phyloP scores from a whole-genome alignment of 164 flowering plant species.

The Liquidambar formosana region DNA sequence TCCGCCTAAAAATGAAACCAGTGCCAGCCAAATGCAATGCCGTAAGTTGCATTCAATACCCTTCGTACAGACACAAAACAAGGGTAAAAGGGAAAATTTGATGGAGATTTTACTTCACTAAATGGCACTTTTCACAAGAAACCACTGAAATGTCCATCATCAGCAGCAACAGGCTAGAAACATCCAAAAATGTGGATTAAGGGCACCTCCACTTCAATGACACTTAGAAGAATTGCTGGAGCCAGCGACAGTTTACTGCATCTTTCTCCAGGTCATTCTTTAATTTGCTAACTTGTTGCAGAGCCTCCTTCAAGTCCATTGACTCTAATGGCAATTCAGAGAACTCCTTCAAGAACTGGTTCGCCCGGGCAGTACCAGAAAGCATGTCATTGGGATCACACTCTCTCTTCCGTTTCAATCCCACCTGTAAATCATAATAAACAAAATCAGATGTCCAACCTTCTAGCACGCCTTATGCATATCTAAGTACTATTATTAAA shows the following conservation, averaged over 20 bases:
- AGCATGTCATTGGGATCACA: constrained; percentile 61
- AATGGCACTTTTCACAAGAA: background rate
- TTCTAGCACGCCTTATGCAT: background rate
- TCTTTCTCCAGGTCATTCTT: constrained; percentile 70
- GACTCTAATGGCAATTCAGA: constrained; percentile 74
- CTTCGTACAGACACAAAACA: background rate
- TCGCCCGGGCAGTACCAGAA: constrained; percentile 76
- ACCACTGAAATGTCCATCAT: background rate
- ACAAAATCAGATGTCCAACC: background rate
- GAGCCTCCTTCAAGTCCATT: constrained; percentile 66
- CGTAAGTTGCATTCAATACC: background rate
- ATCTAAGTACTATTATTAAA: background rate
- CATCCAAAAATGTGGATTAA: background rate
- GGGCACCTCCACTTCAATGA: background rate
- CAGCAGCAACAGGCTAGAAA: constrained; percentile 1
- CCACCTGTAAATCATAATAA: constrained; percentile 41
- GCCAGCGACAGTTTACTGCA: constrained; percentile 65
- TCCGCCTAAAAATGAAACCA: background rate
- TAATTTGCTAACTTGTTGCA: constrained; percentile 55
- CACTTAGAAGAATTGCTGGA: constrained; percentile 69
- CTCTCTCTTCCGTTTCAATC: constrained; percentile 67
- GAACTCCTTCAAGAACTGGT: constrained; percentile 69
- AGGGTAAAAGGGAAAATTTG: background rate
- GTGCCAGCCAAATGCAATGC: background rate
- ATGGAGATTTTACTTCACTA: background rate